Base-by-base conservation (phyloP, 2,329 filamentous ascomycete genomes). In the Cordyceps cicadae region DNA sequence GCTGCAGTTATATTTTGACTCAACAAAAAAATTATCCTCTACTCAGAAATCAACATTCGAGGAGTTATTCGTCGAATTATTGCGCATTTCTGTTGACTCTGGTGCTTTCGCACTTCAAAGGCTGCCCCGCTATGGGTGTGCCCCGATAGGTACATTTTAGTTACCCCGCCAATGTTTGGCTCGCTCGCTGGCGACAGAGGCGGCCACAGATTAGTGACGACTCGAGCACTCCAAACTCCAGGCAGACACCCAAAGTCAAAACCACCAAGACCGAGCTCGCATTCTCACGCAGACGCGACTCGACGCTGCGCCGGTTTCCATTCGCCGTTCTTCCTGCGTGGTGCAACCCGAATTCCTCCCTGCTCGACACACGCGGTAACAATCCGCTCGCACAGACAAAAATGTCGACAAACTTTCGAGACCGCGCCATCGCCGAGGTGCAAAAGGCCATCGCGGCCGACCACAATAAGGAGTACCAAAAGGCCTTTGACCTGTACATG, bases 381-480 rank as follows among this genome's bases (percentile, higher is more conserved):
- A 39, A 17, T 63, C 64, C 70, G 32, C 43, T 26, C n/a, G 34
- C 11, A 1, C 39, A 21, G 24, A 12, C 21, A 76, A 79, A 70
- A 69, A 97, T 97, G 92, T 96, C 92, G 65, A 95, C 91, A 75
- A 94, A 99, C 79, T 99, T 97, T 74, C 86, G 97, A 70, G 92
- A 92, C 71, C 91, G 93, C 69, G 94, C 94, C 70, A 97, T 97
- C 79, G 91, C 95, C 71, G 88, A 90, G 75, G 93, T 99, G 70
- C 96, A 96, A 77, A 95, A 96, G 76, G 94, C 94, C 67, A 97
- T 99, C 79, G 92, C 96, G 74, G 87, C 89, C 69, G 94, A 99
- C 79, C 96, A 93, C 67, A 89, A 90, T 51, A 92, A 91, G 72
- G 91, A 97, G 73, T 99, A 99, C 77, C 92, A 97, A 70, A 93